Evolutionary conservation across 1,284 basidiomycete species (phyloP), one percentile per base, ranked within the genome.

Genomic region (Athelia psychrophila): DNA sequence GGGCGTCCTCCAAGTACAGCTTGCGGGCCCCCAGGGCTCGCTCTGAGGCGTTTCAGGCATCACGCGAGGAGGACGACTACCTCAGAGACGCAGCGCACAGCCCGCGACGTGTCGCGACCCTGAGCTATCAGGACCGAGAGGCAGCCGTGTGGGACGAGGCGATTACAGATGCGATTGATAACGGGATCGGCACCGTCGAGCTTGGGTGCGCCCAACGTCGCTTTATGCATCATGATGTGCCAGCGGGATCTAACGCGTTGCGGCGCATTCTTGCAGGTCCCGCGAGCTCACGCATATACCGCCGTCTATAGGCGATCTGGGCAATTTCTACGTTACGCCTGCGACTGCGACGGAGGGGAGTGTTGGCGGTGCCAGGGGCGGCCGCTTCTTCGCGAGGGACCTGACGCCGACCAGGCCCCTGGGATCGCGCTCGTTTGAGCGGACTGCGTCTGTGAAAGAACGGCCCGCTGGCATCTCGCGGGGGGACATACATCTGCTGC

Each of bases 401-500:
- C 27, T 30, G 27, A 49, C 54, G 16, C 30, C 53, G 32, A 51
- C 63, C n/a, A 32, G 58, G 15, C 40, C 57, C 45, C 49, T 56
- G 15, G 54, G 56, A 8, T 5, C 57, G 19, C 52, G 56, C 19
- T 47, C 54, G 13, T 51, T 48, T 36, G 42, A 42, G 36, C 51
- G 56, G 20, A 48, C 53, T 19, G 51, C 49, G 47, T 47, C 58
- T 20, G 57, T 16, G 5, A 52, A 54, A 38, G 55, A 56, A 3
- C 27, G 27, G 13, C 13, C 27, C 27, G 56, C 63, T 45, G 66
- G 67, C 20, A 52, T 67, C n/a, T 66, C 65, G 3, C 66, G 67
- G 44, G 67, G 74, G 18, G 68, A 75, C 13, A 64, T 83, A 16
- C 71, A 76, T 25, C 58, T 85, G 3, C 78, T 71, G 50, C 67